These are phyloP conservation scores for Metschnikowia santaceciliae DNA, from an alignment of 805 yeast genomes.

Conservation along the genomic window DNA sequence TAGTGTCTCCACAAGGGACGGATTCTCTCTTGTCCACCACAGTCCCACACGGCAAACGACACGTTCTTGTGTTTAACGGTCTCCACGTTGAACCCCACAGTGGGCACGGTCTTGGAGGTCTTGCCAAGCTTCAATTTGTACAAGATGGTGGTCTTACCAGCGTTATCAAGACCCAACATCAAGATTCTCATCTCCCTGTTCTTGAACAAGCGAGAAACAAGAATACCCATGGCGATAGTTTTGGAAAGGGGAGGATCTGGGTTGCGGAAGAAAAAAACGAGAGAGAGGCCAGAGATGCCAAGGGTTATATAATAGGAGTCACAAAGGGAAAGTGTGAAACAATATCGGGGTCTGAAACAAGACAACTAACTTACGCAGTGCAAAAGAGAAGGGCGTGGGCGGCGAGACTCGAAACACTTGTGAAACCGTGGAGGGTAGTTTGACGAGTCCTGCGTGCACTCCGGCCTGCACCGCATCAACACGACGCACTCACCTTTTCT, in stretches of 20 bases:
- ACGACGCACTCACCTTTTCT: background rate
- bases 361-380: background rate
- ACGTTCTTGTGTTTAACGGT: constrained; percentile 78
- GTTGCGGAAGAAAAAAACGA: background rate
- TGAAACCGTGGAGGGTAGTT: background rate
- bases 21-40: constrained; percentile 92
- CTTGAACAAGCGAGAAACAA: constrained; percentile 42
- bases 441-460: constrained; percentile 4
- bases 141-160: constrained; percentile 87
- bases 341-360: background rate
- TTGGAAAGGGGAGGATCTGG: too few species aligned
- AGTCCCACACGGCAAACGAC: constrained; percentile 88
- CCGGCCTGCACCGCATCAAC: constrained; percentile 2
- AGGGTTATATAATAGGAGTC: background rate
- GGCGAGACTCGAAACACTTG: background rate
- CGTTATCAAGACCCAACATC: constrained; percentile 90
- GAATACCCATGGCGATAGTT: constrained; percentile 2
- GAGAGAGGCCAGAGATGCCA: too few species aligned
- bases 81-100: constrained; percentile 92
- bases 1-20: constrained; percentile 95
- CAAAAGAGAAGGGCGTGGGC: background rate
- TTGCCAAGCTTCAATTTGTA: constrained; percentile 78
- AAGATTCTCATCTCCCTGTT: constrained; percentile 95
- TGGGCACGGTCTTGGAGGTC: constrained; percentile 71
- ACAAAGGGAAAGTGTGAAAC: background rate